Conservation (phyloP, 345 rosid genomes). For the Hirschfeldia incana region DNA sequence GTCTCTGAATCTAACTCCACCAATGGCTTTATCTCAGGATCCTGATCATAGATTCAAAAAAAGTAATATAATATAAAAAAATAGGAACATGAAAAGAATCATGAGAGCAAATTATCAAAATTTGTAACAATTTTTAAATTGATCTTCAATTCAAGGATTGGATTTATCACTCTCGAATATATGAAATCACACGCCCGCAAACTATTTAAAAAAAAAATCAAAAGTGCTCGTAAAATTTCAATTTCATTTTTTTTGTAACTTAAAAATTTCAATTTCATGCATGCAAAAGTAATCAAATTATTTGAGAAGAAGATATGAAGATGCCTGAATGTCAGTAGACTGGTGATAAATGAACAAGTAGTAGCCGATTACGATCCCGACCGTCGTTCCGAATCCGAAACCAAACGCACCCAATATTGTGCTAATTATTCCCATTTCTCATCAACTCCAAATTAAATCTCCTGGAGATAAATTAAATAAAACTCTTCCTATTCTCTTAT, state of each 20-base stretch:
- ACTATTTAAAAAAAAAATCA: no score
- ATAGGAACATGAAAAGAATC: neutral
- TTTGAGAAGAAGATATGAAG: slow-evolving; percentile 7
- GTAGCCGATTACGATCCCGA: slow-evolving; percentile 72
- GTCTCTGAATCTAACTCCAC: slow-evolving; percentile 73
- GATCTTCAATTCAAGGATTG: neutral
- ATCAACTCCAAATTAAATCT: slow-evolving; percentile 26
- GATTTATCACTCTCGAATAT: neutral
- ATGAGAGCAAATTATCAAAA: neutral
- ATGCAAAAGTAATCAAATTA: neutral
- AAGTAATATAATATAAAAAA: neutral
- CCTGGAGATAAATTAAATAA: neutral
- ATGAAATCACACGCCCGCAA: neutral
- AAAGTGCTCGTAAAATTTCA: no score
- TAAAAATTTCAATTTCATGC: no score
- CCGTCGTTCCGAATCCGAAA: slow-evolving; percentile 76
- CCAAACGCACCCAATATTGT: slow-evolving; percentile 63
- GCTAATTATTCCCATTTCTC: slow-evolving; percentile 64
- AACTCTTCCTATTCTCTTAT: neutral
- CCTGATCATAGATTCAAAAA: slow-evolving; percentile 42
- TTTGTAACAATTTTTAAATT: neutral
- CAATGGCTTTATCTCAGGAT: slow-evolving; percentile 71
- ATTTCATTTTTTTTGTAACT: no score
- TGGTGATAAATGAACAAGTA: slow-evolving; percentile 69
- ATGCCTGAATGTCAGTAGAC: slow-evolving; percentile 74